A percentile compares a stretch with the other conserved stretches of the same genome.
Evolutionary conservation across 192 early-diverging fungal genomes (phyloP).

Genomic region (Backusella morwellensis): DNA sequence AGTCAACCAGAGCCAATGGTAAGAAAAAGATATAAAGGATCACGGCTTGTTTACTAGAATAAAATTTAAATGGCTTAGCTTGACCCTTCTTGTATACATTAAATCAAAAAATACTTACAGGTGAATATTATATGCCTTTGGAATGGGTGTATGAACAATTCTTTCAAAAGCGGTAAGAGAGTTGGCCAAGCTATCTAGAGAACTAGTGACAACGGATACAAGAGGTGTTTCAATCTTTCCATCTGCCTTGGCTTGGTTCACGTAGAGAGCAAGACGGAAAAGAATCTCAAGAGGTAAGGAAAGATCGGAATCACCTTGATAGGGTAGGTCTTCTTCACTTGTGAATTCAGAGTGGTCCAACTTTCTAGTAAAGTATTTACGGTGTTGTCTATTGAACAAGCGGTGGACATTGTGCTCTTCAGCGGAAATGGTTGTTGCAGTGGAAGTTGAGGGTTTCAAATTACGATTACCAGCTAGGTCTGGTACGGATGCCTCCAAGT

Average conservation of each 20-base stretch:
- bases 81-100: not conserved
- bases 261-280: conserved; percentile 42
- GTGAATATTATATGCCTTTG: conserved; percentile 67
- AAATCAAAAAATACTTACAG: conserved; percentile 39
- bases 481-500: not conserved
- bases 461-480: not conserved
- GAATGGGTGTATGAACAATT: conserved; percentile 68
- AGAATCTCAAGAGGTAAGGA: conserved; percentile 52
- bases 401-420: not conserved
- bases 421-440: not conserved
- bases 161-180: conserved; percentile 65
- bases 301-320: conserved; percentile 48
- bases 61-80: not conserved
- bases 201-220: conserved; percentile 33
- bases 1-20: conserved; percentile 58
- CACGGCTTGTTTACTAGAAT: conserved; percentile 57
- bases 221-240: conserved; percentile 37
- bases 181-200: conserved; percentile 54
- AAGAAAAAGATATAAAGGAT: conserved; percentile 57
- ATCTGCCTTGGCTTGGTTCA: conserved; percentile 36
- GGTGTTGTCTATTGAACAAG: not conserved
- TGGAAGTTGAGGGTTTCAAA: not conserved
- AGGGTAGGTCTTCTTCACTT: conserved; percentile 29
- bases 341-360: conserved; percentile 20
- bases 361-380: not conserved